phyloP scores from a whole-genome alignment of 805 yeast genomes.

The Pichia californica region DNA sequence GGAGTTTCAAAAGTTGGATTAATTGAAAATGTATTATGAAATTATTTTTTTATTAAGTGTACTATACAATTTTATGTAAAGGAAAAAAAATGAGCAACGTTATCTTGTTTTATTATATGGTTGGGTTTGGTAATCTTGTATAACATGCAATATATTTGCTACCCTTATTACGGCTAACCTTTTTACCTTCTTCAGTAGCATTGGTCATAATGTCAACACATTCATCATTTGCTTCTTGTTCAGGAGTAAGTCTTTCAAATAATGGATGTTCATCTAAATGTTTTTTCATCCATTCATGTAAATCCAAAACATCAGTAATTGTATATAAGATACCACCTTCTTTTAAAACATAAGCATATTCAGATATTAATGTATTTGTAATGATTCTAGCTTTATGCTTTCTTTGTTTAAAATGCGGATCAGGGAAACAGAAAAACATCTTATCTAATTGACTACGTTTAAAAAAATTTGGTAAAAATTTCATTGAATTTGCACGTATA shows the following conservation, averaged over 20 bases:
- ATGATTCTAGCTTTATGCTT: conserved; percentile 96
- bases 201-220: conserved; percentile 85
- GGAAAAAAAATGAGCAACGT: too few species aligned
- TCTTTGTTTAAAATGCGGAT: conserved; percentile 95
- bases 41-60: too few species aligned
- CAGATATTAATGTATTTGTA: conserved; percentile 81
- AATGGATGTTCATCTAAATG: conserved; percentile 89
- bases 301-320: conserved; percentile 89
- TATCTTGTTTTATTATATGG: conserved; percentile 13
- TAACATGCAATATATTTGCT: conserved; percentile 85
- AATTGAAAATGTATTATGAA: not conserved
- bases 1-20: conserved; percentile 31
- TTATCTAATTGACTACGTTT: conserved; percentile 73
- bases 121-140: conserved; percentile 61
- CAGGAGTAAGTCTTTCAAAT: conserved; percentile 70
- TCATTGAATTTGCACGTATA: conserved; percentile 94
- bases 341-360: conserved; percentile 82
- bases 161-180: conserved; percentile 88
- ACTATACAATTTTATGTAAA: too few species aligned
- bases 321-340: conserved; percentile 90
- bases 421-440: conserved; percentile 99
- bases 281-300: conserved; percentile 93
- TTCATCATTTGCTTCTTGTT: conserved; percentile 73
- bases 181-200: conserved; percentile 97
- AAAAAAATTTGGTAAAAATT: conserved; percentile 92